Base-by-base conservation (phyloP, 129 eudicot genomes). In the Daucus carota region DNA sequence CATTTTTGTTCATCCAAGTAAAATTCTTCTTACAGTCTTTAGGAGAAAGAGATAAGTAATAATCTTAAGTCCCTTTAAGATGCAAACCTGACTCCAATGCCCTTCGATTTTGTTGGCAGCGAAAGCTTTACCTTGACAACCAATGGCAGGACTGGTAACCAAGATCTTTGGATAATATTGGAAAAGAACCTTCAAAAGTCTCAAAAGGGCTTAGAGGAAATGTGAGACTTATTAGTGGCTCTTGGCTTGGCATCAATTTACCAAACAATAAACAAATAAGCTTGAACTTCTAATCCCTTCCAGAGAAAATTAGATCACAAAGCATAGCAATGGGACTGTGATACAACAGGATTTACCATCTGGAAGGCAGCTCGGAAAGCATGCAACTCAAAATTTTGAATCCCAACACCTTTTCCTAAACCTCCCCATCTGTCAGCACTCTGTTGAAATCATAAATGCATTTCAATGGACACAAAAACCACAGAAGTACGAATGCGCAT, bases 111-210 rank as follows among this genome's bases (percentile, higher is more conserved):
- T 87, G 88, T 46, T 84, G 87, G 80, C 97, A 96, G 57, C 96
- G 96, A 93, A 82, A 78, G 96, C 91, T 85, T 93, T 93, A 74
- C 98, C 98, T 84, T 87, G 96, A 45, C 96, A 91, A 70, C 98
- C 98, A 57, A 90, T 79, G 24, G 96, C 41, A 47, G 96, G 97
- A 83, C 86, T 92, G 38, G 59, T 73, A 9, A 34, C 70, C 80
- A 93, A 76, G 40, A 77, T 76, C 74, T 90, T 87, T 26, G 92
- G 97, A 75, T 85, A 85, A 80, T 93, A 81, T 79, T 62, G 84
- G 26, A 59, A 76, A 76, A 93, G 93, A 80, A 92, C 91, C 97
- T 92, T 66, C 40, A 77, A 40, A 47, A 76, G 48, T 26, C 42
- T 34, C 72, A 59, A 65, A 26, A 34, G 9, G 65, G 70, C 72